Conservation (phyloP, 768 basidiomycete species). For the Cantharellus anzutake region DNA sequence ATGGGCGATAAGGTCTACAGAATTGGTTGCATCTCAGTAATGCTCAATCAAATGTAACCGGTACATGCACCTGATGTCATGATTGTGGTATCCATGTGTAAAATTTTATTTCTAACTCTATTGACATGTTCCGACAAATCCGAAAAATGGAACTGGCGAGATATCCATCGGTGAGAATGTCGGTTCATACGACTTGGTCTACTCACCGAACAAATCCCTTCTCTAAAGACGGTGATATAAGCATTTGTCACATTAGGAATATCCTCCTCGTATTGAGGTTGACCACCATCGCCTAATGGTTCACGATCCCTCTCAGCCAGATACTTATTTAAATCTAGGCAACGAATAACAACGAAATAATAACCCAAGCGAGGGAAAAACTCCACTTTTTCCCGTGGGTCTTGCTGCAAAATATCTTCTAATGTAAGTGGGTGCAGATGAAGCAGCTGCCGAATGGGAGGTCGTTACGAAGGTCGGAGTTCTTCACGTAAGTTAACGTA, state of each 20-base stretch:
- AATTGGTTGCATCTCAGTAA: background rate
- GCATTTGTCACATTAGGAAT: constrained; percentile 17
- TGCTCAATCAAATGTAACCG: background rate
- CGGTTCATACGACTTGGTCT: background rate
- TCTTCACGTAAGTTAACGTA: constrained; percentile 14
- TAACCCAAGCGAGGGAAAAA: constrained; percentile 76
- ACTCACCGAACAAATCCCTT: constrained; percentile 64
- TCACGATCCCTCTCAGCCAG: background rate
- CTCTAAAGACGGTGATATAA: constrained; percentile 77
- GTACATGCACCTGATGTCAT: constrained; percentile 47
- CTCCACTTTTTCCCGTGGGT: constrained; percentile 83
- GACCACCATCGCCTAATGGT: too few species aligned
- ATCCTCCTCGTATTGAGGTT: background rate
- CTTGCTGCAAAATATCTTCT: constrained; percentile 83
- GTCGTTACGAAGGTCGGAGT: constrained; percentile 1
- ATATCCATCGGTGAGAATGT: background rate
- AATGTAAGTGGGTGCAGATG: constrained; percentile 84
- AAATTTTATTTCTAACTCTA: constrained; percentile 51
- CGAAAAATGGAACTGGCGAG: constrained; percentile 65
- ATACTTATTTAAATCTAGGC: constrained; percentile 33
- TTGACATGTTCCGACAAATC: constrained; percentile 77
- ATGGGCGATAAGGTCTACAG: constrained; percentile 82
- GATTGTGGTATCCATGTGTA: constrained; percentile 35
- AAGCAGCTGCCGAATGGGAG: constrained; percentile 32
- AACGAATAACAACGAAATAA: constrained; percentile 76